Percentiles rank a stretch among this genome's conserved stretches.
Evolutionary conservation across 805 yeast species (phyloP).

Genomic region (Naumovozyma baii): DNA sequence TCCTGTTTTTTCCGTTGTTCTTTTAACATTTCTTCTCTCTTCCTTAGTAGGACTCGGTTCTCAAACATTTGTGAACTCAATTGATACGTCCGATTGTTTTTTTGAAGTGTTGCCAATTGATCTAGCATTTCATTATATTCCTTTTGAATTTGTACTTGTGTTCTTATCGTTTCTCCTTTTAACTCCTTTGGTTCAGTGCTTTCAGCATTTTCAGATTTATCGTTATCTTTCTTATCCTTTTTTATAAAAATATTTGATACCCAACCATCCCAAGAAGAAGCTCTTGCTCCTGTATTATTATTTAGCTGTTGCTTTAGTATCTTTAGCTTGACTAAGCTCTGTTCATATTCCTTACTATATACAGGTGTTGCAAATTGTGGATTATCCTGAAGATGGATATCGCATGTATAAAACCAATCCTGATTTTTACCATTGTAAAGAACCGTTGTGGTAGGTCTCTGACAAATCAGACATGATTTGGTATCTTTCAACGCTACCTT

Average conservation of each 20-base stretch:
- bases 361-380: constrained; percentile 26
- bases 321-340: constrained; percentile 11
- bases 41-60: constrained; percentile 14
- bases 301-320: constrained; percentile 10
- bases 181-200: too few relatives aligned
- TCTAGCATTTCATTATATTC: constrained; percentile 17
- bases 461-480: constrained; percentile 25
- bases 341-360: constrained; percentile 16
- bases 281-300: constrained; percentile 1
- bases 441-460: constrained; percentile 21
- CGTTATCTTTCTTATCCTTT: constrained; percentile 2
- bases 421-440: constrained; percentile 20
- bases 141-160: constrained; percentile 3
- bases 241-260: constrained; percentile 21
- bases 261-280: constrained; percentile 29
- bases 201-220: neutral
- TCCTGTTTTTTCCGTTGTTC: constrained; percentile 14
- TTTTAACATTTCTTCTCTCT: constrained; percentile 4
- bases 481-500: constrained; percentile 24
- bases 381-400: constrained; percentile 28
- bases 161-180: constrained; percentile 1
- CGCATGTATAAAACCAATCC: constrained; percentile 30
- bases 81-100: constrained; percentile 13
- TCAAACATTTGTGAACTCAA: constrained; percentile 18
- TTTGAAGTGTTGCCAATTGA: constrained; percentile 12